Evolutionary conservation across 2,329 filamentous ascomycete species (phyloP), one percentile per base, ranked within the genome.

Genomic region (Hysterium pulicare): DNA sequence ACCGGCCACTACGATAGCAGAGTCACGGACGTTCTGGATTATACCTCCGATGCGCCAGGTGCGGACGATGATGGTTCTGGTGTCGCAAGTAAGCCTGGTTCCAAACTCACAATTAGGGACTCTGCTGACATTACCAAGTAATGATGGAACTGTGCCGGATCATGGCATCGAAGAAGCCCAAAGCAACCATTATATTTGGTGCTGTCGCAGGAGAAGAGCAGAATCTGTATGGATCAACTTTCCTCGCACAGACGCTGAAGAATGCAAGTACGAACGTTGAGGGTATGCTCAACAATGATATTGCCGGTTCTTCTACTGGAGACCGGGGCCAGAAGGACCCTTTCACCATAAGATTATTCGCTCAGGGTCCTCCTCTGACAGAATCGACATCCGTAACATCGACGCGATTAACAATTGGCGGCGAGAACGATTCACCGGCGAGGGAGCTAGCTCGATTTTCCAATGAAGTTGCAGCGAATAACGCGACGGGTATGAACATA

Each of bases 141-240:
- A 71, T 74, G 0, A 70, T 81, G 53, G 78, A 82, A 58, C 67
- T 81, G 31, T 76, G 77, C 2, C 69, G 77, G 9, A 64, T 80
- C 33, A 66, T 77, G 45, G 71, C 77, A 0, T 72, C 65, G 33
- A 66, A 65, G 9, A 57, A 68, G 26, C 76, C 74, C 1, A 67
- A 67, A 41, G 72, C 76, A 1, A 80, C 76, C 2, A 75, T 81
- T 47, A 73, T 78, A 34, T 78, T 81, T 39, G 76, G 69, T 3
- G 76, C 78, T 3, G 75, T 78, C 2, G 75, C 78, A 1, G 78
- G 76, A 11, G 78, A 82, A 57, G 78, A 81, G 48, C 78, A 81
- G 62, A 68, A 67, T 4, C 69, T 81, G 2, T 76, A 75, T 41
- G 78, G 78, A 3, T 64, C 75, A 4, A 62, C 65, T 3, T 74